Percentiles rank a stretch among this genome's conserved stretches.
Conservation (phyloP, 805 yeast species). For the Wickerhamomyces strasburgensis region DNA sequence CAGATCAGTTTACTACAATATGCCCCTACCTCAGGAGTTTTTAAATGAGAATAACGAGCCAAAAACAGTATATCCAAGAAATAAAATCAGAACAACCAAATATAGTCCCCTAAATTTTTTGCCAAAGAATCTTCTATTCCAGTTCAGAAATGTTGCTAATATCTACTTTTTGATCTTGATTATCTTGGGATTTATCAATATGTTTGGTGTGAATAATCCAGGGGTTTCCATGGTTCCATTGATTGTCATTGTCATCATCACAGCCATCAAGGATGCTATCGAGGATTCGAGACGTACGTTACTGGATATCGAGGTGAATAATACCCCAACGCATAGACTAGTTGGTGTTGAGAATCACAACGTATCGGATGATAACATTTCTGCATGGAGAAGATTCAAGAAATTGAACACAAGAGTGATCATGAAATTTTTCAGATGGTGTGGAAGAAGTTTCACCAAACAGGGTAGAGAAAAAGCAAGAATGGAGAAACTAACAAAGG, state of each 20-base stretch:
- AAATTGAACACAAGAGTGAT: slow-evolving; percentile 38
- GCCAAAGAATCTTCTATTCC: slow-evolving; percentile 77
- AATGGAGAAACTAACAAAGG: slow-evolving; percentile 22
- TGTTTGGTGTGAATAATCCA: slow-evolving; percentile 80
- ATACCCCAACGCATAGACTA: slow-evolving; percentile 64
- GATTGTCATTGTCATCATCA: slow-evolving; percentile 68
- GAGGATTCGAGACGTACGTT: slow-evolving; percentile 76
- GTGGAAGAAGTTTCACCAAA: slow-evolving; percentile 23
- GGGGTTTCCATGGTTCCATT: slow-evolving; percentile 72
- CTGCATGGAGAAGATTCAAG: slow-evolving; percentile 66
- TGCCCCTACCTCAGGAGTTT: slow-evolving; percentile 52
- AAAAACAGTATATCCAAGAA: slow-evolving; percentile 62
- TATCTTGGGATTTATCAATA: slow-evolving; percentile 70
- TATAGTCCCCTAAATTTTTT: slow-evolving; percentile 86
- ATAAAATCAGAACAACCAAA: slow-evolving; percentile 92
- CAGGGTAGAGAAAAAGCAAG: slow-evolving; percentile 33
- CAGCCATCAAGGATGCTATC: slow-evolving; percentile 75
- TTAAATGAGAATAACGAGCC: slow-evolving; percentile 61
- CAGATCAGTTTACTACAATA: slow-evolving; percentile 55
- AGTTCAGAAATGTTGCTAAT: slow-evolving; percentile 88
- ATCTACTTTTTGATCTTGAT: slow-evolving; percentile 76
- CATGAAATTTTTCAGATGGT: slow-evolving; percentile 7
- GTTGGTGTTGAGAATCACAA: slow-evolving; percentile 52
- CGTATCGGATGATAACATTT: slow-evolving; percentile 56
- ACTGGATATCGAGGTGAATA: slow-evolving; percentile 70